Base-by-base conservation (phyloP, 352 stramenopile species). In the Globisporangium viniferum region DNA sequence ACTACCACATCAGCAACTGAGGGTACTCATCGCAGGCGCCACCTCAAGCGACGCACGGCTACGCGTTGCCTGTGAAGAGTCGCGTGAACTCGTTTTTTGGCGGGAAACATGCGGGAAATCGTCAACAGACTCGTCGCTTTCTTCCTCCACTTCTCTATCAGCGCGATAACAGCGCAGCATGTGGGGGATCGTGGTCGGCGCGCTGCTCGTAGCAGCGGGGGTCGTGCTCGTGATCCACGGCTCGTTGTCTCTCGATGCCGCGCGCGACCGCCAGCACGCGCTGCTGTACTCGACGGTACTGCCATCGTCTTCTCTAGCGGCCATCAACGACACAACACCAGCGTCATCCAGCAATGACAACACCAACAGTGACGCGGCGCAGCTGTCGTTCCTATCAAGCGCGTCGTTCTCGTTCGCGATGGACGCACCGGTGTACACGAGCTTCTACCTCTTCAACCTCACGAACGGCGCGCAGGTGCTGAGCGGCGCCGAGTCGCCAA, bases 371-470 rank as follows among this genome's bases (percentile, higher is more conserved):
- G 46, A 12, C 14, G 5, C 5, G 22, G 4, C 4, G 31, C 9
- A 2, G 3, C 36, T 41, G 41, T 2, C n/a, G 6, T 82, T 71
- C 73, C 69, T 66, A 4, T 55, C n/a, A 63, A 82, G 61, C 56
- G 66, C 70, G 22, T 66, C 61, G 33, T 84, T 88, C 36, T 75
- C 66, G 24, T 73, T 74, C 53, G 72, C 74, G 2, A 87, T 91
- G 69, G 77, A 88, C 63, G 82, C 76, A 22, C 79, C 79, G 0
- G 73, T 76, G 55, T 81, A 78, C 64, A 70, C 74, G 33, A 89
- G 82, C 62, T 86, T 91, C 35, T 92, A 90, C 63, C 65, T 91
- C 9, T 91, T 80, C 73, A 93, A 93, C 53, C 68, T 93, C 72
- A 89, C 82, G 2, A 92, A 93, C 57, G 73, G 63, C 4, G 64